A percentile compares a stretch with the other conserved stretches of the same genome.
Evolutionary conservation across 2,329 filamentous ascomycete genomes (phyloP).

Genomic region (Allantophomopsis cytisporea): DNA sequence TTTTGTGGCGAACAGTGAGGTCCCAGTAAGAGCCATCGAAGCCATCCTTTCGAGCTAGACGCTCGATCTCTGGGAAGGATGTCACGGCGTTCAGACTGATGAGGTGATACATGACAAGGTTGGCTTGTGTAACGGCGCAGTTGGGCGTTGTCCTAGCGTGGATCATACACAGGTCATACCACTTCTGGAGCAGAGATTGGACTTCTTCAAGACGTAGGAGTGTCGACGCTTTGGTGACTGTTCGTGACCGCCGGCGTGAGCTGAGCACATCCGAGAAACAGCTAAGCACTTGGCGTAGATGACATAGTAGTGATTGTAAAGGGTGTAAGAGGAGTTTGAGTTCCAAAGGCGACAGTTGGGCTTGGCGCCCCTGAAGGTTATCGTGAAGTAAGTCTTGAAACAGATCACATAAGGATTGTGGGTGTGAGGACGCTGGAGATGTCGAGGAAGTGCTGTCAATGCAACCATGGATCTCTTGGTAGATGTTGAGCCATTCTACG

Average conservation of each 20-base stretch:
- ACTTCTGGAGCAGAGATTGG: conserved; percentile 47
- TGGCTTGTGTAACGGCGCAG: conserved; percentile 48
- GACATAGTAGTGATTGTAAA: conserved; percentile 49
- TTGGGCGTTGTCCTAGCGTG: conserved; percentile 39
- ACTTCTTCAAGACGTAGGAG: conserved; percentile 48
- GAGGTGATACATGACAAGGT: conserved; percentile 56
- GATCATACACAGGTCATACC: conserved; percentile 50
- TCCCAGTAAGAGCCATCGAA: conserved; percentile 38
- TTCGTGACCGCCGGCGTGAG: conserved; percentile 26
- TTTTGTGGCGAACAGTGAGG: conserved; percentile 40
- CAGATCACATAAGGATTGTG: conserved; percentile 46
- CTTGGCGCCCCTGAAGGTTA: conserved; percentile 36
- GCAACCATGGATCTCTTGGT: conserved; percentile 31
- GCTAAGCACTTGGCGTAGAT: conserved; percentile 49
- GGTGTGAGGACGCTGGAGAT: conserved; percentile 30
- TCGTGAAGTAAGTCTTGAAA: conserved; percentile 57
- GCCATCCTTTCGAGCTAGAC: conserved; percentile 46
- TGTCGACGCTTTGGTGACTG: conserved; percentile 45
- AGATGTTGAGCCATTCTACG: conserved; percentile 42
- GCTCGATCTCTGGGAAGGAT: conserved; percentile 54
- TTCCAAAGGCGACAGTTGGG: conserved; percentile 34
- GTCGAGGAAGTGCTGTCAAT: conserved; percentile 32
- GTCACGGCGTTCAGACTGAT: conserved; percentile 57
- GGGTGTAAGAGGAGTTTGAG: conserved; percentile 56
- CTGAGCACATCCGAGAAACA: conserved; percentile 45